Percentiles rank a stretch among this genome's conserved stretches.
phyloP scores from a whole-genome alignment of 2,329 filamentous ascomycete genomes.

The Conoideocrella luteorostrata region DNA sequence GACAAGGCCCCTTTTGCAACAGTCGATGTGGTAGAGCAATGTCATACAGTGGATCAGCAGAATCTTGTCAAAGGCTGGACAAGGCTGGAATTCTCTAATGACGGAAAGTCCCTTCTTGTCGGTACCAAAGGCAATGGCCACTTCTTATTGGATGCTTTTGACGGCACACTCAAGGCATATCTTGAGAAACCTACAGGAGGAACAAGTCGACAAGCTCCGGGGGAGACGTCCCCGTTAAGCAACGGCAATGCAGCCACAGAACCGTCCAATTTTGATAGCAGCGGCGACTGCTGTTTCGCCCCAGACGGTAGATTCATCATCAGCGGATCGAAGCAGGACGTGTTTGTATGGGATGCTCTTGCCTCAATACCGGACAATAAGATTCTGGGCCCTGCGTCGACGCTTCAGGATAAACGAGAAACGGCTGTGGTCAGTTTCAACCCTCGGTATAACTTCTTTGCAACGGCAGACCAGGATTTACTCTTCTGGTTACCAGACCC shows the following conservation, averaged over 20 bases:
- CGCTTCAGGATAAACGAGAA: conserved; percentile 60
- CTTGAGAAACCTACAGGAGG: conserved; percentile 53
- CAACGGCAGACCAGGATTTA: conserved; percentile 79
- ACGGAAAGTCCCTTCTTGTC: conserved; percentile 80
- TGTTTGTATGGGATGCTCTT: conserved; percentile 82
- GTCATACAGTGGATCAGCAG: conserved; percentile 42
- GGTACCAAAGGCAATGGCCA: conserved; percentile 81
- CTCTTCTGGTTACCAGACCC: conserved; percentile 73
- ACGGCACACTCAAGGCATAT: conserved; percentile 71
- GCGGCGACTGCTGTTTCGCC: conserved; percentile 79
- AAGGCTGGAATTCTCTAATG: conserved; percentile 90
- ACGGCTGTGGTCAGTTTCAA: conserved; percentile 79
- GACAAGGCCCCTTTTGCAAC: conserved; percentile 83
- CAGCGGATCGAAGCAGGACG: conserved; percentile 66
- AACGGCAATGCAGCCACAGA: conserved; percentile 26
- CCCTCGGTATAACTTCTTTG: conserved; percentile 85
- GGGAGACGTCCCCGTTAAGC: conserved; percentile 34
- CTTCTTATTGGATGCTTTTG: conserved; percentile 89
- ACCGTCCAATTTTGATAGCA: conserved; percentile 42
- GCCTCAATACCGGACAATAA: conserved; percentile 48
- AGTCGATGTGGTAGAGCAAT: conserved; percentile 67
- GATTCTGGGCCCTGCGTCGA: conserved; percentile 55
- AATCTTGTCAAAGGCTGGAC: conserved; percentile 71
- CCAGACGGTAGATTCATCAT: conserved; percentile 86
- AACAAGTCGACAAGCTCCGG: conserved; percentile 45